Evolutionary conservation across 805 yeast species (phyloP), one percentile per base, ranked within the genome.

Genomic region (Ogataea degrootiae): DNA sequence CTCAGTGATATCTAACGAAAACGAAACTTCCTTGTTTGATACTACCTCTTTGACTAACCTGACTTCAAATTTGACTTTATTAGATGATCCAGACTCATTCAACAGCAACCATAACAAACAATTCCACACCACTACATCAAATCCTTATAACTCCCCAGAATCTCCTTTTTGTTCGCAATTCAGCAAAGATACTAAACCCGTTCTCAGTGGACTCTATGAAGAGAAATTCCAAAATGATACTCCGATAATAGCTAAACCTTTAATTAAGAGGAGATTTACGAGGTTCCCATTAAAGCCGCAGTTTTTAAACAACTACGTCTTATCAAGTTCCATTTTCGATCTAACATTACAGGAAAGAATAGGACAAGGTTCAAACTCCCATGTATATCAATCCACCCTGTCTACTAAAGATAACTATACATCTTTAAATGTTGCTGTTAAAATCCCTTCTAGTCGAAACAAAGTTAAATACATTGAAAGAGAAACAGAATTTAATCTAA

Each of bases 291-390:
- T 60, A 23, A 52, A 52, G 3, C 45, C 57, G n/a, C 37, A 39
- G 14, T 29, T 44, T 5, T 40, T 63, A 15, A 48, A 54, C 16
- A 44, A 43, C 22, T 58, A 54, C 48, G 61, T 58, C 4, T 44
- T 63, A 3, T 48, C 60, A 8, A 44, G 57, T 2, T 22, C 47
- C 0, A 43, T 51, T 2, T 64, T 63, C 43, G 39, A 49, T 1
- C n/a, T 66, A 5, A 47, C 43, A 12, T 36, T 66, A 21, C 44
- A 34, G 2, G 42, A 49, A 3, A 40, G 45, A 33, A 42, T 65
- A 14, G 69, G 69, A 1, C 52, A 50, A 33, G 70, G 70, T 4
- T 57, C 66, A 5, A 63, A 56, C 40, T 58, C 68, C 1, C 62
- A 60, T 39, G 70, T 65, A 8, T 58, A 61, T 39, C 43, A 50